A percentile compares a stretch with the other conserved stretches of the same genome.
These are phyloP conservation scores for Helichrysum umbraculigerum DNA, from an alignment of 129 eudicot species.

Conservation along the genomic window DNA sequence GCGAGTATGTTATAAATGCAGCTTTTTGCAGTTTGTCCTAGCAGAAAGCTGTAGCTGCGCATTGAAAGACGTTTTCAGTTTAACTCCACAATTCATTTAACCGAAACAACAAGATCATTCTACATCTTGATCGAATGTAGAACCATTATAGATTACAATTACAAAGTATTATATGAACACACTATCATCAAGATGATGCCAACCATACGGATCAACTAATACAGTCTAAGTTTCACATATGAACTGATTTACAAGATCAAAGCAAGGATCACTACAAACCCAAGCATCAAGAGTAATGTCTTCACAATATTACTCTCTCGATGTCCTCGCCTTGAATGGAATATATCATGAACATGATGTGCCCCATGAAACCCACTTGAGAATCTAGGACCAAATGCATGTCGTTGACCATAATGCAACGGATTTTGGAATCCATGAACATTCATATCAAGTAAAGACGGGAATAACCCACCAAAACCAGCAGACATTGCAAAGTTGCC, in stretches of 20 bases:
- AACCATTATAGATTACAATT: constrained; percentile 13
- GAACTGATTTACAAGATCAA: constrained; percentile 37
- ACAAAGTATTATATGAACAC: constrained; percentile 43
- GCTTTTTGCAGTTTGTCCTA: not conserved
- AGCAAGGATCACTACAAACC: constrained; percentile 36
- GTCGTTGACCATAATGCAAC: constrained; percentile 40
- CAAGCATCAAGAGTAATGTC: constrained; percentile 46
- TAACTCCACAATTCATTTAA: not conserved
- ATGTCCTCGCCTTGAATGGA: constrained; percentile 39
- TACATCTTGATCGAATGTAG: constrained; percentile 15
- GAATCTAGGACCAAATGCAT: constrained; percentile 45
- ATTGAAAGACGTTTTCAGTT: not conserved
- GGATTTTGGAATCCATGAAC: constrained; percentile 51
- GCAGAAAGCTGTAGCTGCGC: not conserved
- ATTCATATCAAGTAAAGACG: constrained; percentile 58
- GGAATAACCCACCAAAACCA: constrained; percentile 69
- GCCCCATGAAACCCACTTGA: constrained; percentile 40
- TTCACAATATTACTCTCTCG: constrained; percentile 51
- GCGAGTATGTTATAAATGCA: not conserved
- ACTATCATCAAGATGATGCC: constrained; percentile 28
- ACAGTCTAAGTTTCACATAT: constrained; percentile 13
- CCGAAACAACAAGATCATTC: not conserved
- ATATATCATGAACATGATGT: constrained; percentile 33
- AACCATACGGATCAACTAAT: constrained; percentile 14
- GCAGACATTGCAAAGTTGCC: constrained; percentile 62